phyloP scores from a whole-genome alignment of 2,329 filamentous ascomycete genomes.

The Chaetothyriales sp. region DNA sequence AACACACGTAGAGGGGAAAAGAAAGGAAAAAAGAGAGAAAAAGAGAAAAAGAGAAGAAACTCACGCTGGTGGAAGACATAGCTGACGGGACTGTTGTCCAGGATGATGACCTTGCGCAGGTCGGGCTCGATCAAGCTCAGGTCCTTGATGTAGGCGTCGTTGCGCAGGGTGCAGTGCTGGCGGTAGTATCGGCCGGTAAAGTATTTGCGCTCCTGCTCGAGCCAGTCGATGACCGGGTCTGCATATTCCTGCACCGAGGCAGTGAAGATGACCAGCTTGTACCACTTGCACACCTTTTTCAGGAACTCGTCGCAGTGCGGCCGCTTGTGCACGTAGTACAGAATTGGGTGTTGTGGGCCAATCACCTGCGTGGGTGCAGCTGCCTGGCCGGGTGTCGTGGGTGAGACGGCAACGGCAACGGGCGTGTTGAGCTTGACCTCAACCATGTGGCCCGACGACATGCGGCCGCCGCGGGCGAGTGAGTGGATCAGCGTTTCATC shows the following conservation, averaged over 20 bases:
- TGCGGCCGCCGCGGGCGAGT: slow-evolving; percentile 87
- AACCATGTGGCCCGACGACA: slow-evolving; percentile 97
- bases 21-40: background rate
- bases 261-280: slow-evolving; percentile 91
- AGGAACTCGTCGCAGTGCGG: slow-evolving; percentile 95
- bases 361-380: slow-evolving; percentile 30
- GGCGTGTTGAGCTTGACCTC: slow-evolving; percentile 75
- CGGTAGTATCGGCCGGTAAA: slow-evolving; percentile 89
- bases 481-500: slow-evolving; percentile 97
- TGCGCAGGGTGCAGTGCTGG: slow-evolving; percentile 90
- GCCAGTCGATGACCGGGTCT: slow-evolving; percentile 96
- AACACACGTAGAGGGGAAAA: background rate
- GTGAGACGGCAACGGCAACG: slow-evolving; percentile 41
- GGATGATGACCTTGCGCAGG: slow-evolving; percentile 93
- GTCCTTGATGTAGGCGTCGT: slow-evolving; percentile 97
- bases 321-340: slow-evolving; percentile 98
- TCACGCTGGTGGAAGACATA: slow-evolving; percentile 97
- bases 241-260: slow-evolving; percentile 97
- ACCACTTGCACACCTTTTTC: slow-evolving; percentile 92
- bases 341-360: slow-evolving; percentile 81
- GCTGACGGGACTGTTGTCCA: slow-evolving; percentile 95
- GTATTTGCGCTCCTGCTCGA: slow-evolving; percentile 91
- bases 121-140: slow-evolving; percentile 91
- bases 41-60: slow-evolving; percentile 15
- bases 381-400: slow-evolving; percentile 19